Evolutionary conservation across 2,329 filamentous ascomycete species (phyloP).

Genomic region (Sclerotinia nivalis): DNA sequence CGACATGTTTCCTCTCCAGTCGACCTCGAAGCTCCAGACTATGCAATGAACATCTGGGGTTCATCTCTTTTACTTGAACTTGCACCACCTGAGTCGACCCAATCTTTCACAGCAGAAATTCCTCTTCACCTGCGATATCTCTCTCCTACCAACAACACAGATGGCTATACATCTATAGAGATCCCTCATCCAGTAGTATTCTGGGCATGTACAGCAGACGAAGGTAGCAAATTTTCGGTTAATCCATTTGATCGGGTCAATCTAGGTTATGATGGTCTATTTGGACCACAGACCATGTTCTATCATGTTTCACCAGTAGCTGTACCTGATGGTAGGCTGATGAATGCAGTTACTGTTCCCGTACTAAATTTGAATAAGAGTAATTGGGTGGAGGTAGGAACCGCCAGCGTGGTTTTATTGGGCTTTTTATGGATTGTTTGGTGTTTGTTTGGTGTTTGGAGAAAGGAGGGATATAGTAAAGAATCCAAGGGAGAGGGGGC

Average conservation of each 20-base stretch:
- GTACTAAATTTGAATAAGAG: conserved; percentile 59
- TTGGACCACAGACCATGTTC: conserved; percentile 75
- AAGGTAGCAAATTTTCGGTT: conserved; percentile 64
- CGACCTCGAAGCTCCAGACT: conserved; percentile 88
- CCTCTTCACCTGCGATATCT: conserved; percentile 88
- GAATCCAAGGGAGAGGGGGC: conserved; percentile 3
- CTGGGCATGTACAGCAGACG: conserved; percentile 78
- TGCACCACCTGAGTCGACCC: conserved; percentile 48
- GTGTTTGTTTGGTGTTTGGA: conserved; percentile 40
- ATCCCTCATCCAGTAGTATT: conserved; percentile 83
- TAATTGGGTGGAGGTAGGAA: conserved; percentile 53
- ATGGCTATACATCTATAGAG: conserved; percentile 56
- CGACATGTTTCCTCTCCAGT: conserved; percentile 72
- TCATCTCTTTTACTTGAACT: conserved; percentile 76
- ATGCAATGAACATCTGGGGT: conserved; percentile 75
- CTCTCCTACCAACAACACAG: conserved; percentile 51
- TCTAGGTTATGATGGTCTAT: conserved; percentile 83
- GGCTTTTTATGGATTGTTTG: conserved; percentile 72
- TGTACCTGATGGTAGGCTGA: conserved; percentile 42
- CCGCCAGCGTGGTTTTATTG: conserved; percentile 57
- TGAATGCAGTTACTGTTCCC: conserved; percentile 61
- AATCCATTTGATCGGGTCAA: conserved; percentile 86
- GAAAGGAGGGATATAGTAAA: conserved; percentile 33
- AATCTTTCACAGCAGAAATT: conserved; percentile 65
- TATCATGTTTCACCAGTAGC: conserved; percentile 67